Evolutionary conservation across 2,329 filamentous ascomycete species (phyloP), one percentile per base, ranked within the genome.

Genomic region (Exserohilum rostratum): DNA sequence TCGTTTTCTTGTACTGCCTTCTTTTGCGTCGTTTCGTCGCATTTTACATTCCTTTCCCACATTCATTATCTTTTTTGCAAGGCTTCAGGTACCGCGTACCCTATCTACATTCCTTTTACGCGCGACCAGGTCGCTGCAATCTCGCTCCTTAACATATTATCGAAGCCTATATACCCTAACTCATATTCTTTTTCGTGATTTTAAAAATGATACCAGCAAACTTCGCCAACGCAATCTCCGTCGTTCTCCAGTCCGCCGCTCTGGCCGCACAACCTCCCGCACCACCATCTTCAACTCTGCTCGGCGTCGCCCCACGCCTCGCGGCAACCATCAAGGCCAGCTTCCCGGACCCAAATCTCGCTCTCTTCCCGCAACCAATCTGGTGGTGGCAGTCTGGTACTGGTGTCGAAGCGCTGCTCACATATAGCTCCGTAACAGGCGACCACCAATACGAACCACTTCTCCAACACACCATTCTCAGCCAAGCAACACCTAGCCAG

Each of bases 391-490:
- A 70, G 44, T 70, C 68, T 10, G 69, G 67, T n/a, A 60, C 58
- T 12, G 48, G 55, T 3, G 56, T 67, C 50, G 66, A 70, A 30
- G 67, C 61, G 3, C 58, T 72, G 3, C 34, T 70, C n/a, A 76
- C 77, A 39, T 79, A 80, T 61, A 74, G 66, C 57, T 65, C 70
- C 3, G 76, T 77, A 39, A 79, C 77, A 0, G 69, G 72, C 17
- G 77, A 80, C 56, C 62, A 57, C 2, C 71, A 69, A 57, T 80
- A 79, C 63, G 71, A 77, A 43, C 51, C 60, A 2, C 65, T 74
- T 17, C 68, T 76, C 3, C 44, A 58, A 5, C 60, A 57, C 39
- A 70, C 68, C 2, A 47, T 71, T 2, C 43, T 66, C 17, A 65
- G 51, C 46, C 67, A 71, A 58, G 66, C 58, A 3, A 69, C 66